Evolutionary conservation across 1,284 basidiomycete genomes (phyloP).

Genomic region (Peniophora sp.): DNA sequence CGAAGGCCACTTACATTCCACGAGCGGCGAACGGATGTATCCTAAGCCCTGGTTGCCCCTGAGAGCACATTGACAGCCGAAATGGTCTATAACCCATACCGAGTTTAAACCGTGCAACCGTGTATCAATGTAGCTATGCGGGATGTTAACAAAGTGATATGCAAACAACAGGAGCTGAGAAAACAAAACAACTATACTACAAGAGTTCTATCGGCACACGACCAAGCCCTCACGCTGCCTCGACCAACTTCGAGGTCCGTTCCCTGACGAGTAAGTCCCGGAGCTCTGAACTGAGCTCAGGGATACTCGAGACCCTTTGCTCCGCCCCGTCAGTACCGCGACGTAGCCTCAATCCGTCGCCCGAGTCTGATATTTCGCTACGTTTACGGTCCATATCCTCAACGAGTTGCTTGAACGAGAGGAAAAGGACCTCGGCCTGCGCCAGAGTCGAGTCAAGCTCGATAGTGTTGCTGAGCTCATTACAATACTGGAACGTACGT

Average conservation of each 20-base stretch:
- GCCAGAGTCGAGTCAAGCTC: conserved; percentile 87
- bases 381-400: conserved; percentile 79
- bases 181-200: no score
- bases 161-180: no score
- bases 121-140: no score
- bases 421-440: conserved; percentile 90
- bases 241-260: no score
- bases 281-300: conserved; percentile 4
- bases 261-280: conserved; percentile 1
- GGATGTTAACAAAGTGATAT: no score
- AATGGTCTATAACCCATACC: no score
- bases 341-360: conserved; percentile 8
- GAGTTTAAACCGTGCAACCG: no score
- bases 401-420: conserved; percentile 78
- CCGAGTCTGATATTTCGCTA: conserved; percentile 33
- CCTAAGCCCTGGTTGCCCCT: background rate
- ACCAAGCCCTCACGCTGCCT: no score
- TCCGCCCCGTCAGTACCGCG: conserved; percentile 5
- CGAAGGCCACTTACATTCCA: no score
- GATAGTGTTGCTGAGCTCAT: conserved; percentile 90
- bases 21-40: no score
- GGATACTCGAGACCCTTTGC: conserved; percentile 1
- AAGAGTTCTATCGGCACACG: no score
- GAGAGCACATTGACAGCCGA: no score
- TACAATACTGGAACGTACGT: conserved; percentile 64